A percentile compares a stretch with the other conserved stretches of the same genome.
Conservation (phyloP, 441 rosid species). For the Syzygium malaccense region DNA sequence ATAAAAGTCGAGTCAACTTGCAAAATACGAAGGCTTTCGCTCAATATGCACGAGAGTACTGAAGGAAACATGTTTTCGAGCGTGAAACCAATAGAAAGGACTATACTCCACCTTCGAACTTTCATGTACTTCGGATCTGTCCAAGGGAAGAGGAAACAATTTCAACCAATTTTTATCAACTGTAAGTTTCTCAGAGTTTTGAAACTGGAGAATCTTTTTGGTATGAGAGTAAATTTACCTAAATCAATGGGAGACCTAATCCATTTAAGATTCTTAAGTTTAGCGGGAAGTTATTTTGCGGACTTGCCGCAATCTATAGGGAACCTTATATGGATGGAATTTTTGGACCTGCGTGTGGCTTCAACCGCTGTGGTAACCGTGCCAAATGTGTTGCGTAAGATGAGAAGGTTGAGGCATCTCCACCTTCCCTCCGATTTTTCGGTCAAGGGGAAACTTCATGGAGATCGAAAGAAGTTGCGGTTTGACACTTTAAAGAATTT, state of each 20-base stretch:
- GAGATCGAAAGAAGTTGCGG: rapidly evolving
- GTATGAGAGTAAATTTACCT: rapidly evolving
- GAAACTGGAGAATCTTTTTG: rapidly evolving
- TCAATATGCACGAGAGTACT: rapidly evolving
- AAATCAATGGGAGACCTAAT: background rate
- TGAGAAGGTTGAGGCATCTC: background rate
- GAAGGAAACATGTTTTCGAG: rapidly evolving
- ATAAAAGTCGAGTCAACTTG: background rate
- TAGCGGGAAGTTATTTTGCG: rapidly evolving
- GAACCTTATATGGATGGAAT: background rate
- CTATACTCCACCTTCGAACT: background rate
- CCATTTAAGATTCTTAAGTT: rapidly evolving
- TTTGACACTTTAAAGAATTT: rapidly evolving
- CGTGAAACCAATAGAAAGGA: rapidly evolving
- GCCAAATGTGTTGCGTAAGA: background rate
- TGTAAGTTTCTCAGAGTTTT: background rate
- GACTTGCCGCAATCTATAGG: background rate
- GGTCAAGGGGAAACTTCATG: rapidly evolving
- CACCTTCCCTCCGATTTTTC: rapidly evolving
- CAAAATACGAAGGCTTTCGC: background rate
- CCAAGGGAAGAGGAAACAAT: rapidly evolving
- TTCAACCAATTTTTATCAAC: rapidly evolving
- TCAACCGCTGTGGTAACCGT: rapidly evolving
- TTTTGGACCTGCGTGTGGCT: background rate
- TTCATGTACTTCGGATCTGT: rapidly evolving